Base-by-base conservation (phyloP, 495 filamentous ascomycete species). In the Parathielavia appendiculata region DNA sequence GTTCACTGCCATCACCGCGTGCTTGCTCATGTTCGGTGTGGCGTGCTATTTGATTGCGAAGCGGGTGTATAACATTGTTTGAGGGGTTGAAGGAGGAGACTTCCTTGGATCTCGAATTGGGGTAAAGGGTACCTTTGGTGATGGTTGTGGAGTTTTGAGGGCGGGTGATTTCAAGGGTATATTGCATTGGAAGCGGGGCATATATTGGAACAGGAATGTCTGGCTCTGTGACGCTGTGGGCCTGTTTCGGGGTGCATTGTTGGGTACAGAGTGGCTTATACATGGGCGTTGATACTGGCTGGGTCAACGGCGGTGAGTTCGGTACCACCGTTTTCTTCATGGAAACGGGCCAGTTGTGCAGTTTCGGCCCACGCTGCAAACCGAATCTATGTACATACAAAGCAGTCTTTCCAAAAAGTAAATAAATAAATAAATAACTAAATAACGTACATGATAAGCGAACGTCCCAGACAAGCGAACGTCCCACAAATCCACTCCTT, bases 11-110 rank as follows among this genome's bases (percentile, higher is more conserved):
- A 92, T 98, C 63, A 87, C 90, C 12, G 84, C 75, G 7, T 87
- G 85, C 0, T 71, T 97, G 53, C 43, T 93, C 22, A 52, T 86
- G 26, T 98, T 97, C 71, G 90, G 89, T 1, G 65, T 90, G 23
- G 80, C 75, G 7, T 90, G 90, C 63, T 95, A 88, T 65, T 77
- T 82, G 61, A 83, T 92, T 66, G 93, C 93, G 9, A 97, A 92
- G 78, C 82, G 84, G 63, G 77, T 81, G 34, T 81, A 83, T 56
- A 68, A 72, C 6, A 83, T 83, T 67, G 79, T 83, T 13, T 83
- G 39, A 65, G 22, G 40, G 26, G 22, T 8, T 22, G 17, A 4
- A 4, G 20, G 34, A 5, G 14, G 17, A 20, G 14, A 19, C 9
- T 39, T 23, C 20, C 14, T 36, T 36, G 44, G 34, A 11, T 57